A percentile compares a stretch with the other conserved stretches of the same genome.
These are phyloP conservation scores for Neobulgaria alba DNA, from an alignment of 2,329 filamentous ascomycete species.

Conservation along the genomic window DNA sequence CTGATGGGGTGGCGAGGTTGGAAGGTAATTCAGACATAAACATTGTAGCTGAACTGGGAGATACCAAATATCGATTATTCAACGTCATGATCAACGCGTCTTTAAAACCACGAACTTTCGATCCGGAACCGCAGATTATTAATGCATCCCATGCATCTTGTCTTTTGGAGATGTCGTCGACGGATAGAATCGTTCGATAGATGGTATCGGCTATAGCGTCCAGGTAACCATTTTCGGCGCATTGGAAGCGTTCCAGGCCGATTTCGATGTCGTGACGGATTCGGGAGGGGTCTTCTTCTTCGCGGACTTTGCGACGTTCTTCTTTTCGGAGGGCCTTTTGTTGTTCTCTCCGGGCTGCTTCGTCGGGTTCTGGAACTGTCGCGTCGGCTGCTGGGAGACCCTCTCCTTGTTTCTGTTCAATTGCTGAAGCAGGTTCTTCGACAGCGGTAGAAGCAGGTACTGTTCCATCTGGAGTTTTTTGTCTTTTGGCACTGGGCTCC, in stretches of 20 bases:
- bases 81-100: constrained; percentile 80
- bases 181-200: constrained; percentile 72
- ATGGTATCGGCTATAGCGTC: constrained; percentile 79
- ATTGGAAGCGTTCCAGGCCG: constrained; percentile 65
- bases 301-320: constrained; percentile 23
- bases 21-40: constrained; percentile 96
- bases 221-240: constrained; percentile 61
- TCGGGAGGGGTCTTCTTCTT: constrained; percentile 38
- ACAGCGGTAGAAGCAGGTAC: constrained; percentile 8
- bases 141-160: constrained; percentile 86
- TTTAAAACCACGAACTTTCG: constrained; percentile 65
- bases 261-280: constrained; percentile 64
- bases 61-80: constrained; percentile 76
- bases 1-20: constrained; percentile 81
- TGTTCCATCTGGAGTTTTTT: constrained; percentile 29
- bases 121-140: constrained; percentile 85
- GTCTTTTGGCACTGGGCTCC: constrained; percentile 34
- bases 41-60: constrained; percentile 86
- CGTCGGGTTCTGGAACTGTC: constrained; percentile 14
- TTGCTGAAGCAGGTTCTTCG: constrained; percentile 9
- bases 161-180: constrained; percentile 77
- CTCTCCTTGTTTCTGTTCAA: constrained; percentile 14
- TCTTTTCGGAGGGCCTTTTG: constrained; percentile 25
- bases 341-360: constrained; percentile 19
- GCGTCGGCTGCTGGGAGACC: constrained; percentile 8